Base-by-base conservation (phyloP, 2,329 filamentous ascomycete species). In the Aspergillus felis region DNA sequence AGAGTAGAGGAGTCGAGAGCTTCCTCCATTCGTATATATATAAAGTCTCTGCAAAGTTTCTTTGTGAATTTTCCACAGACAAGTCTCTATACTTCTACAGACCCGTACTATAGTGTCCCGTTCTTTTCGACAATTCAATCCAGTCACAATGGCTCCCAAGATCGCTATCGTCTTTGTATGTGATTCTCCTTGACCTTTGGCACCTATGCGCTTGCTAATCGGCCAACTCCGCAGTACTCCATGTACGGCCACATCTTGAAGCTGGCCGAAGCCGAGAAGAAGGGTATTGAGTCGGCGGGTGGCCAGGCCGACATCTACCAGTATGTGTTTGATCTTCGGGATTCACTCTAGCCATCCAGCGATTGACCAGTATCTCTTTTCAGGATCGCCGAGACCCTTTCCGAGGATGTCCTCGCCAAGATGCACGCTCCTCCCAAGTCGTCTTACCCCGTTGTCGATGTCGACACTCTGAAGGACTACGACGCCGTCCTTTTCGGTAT, bases 401-500 rank as follows among this genome's bases (percentile, higher is more conserved):
- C 89, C 38, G 70, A 89, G 41, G 92, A 97, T 1, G 88, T 97
- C 64, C 84, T 97, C 57, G 68, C 74, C 66, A 96, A 96, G 85
- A 95, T 99, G 92, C 78, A 95, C 79, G 94, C 94, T 29, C 89
- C 92, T 4, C 72, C 86, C 65, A 95, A 96, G 68, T 73, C 82
- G 63, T 81, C 84, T 71, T 79, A 94, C 73, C 83, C 87, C 57
- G 75, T 91, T 66, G 81, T 87, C 58, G 79, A 82, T 67, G 81
- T 84, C 51, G 74, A 82, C 12, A 79, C 75, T 32, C 87, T 97
- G 47, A 84, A 87, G 71, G 63, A 80, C 54, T 97, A 95, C 80
- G 92, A 97, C 71, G 94, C 81, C 65, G 87, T 97, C 81, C 87
- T 99, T 63, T 84, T 97, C 69, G 94, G 94, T 65, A 94, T 97